These are phyloP conservation scores for Cupressus sempervirens DNA, from an alignment of 75 land plant genomes.

Conservation along the genomic window DNA sequence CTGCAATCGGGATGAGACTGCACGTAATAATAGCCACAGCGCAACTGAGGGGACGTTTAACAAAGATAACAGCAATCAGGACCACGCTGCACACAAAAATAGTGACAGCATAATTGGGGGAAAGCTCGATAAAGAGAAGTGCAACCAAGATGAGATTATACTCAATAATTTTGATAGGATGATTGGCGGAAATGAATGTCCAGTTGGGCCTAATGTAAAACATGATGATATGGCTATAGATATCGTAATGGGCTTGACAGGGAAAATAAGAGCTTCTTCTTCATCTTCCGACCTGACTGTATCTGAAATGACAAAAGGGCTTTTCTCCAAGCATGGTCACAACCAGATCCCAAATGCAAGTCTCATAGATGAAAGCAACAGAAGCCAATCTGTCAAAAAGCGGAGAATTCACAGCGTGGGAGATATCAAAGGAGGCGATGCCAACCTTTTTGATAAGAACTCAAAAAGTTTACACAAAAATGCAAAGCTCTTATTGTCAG, in stretches of 20 bases:
- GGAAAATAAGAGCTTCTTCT: background rate
- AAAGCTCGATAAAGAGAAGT: too few species aligned
- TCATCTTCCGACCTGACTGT: background rate
- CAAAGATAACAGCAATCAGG: too few species aligned
- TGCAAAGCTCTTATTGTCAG: background rate
- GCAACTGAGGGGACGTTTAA: background rate
- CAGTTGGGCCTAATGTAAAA: too few species aligned
- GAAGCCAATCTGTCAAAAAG: background rate
- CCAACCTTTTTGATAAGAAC: background rate
- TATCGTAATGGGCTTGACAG: too few species aligned
- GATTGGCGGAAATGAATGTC: too few species aligned
- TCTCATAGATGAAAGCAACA: background rate
- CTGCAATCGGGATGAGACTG: background rate
- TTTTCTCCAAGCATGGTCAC: background rate
- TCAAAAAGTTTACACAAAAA: background rate
- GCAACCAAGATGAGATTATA: too few species aligned
- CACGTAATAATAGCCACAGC: background rate
- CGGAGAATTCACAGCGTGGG: background rate
- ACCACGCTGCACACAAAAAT: too few species aligned
- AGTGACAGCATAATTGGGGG: background rate
- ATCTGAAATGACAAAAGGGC: background rate
- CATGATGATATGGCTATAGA: too few species aligned
- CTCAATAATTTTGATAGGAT: too few species aligned
- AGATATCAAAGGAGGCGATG: background rate
- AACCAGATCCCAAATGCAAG: background rate